These are phyloP conservation scores for Byssochlamys sp. DNA, from an alignment of 2,329 filamentous ascomycete species.

Conservation along the genomic window DNA sequence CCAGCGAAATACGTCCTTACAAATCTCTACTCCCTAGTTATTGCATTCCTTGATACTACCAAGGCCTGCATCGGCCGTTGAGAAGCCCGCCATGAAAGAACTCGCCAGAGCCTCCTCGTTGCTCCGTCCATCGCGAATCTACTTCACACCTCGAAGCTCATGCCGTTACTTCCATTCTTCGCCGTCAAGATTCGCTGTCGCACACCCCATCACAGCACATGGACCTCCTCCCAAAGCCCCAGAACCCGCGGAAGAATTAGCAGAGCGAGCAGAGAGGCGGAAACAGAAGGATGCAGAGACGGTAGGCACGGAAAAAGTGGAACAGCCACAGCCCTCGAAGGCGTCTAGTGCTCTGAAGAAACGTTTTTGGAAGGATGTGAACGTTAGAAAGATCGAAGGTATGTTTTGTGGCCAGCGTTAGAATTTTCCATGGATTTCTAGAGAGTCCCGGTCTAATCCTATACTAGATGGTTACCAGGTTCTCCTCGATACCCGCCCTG, in stretches of 20 bases:
- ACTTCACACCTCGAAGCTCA: constrained; percentile 8
- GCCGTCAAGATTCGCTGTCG: constrained; percentile 39
- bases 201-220: constrained; percentile 49
- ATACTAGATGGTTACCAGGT: constrained; percentile 49
- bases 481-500: constrained; percentile 65
- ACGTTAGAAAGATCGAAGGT: constrained; percentile 60
- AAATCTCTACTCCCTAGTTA: neutral
- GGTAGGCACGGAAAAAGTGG: constrained; percentile 37
- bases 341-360: constrained; percentile 45
- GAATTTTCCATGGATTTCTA: neutral
- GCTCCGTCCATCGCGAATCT: constrained; percentile 12
- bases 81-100: constrained; percentile 11
- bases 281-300: constrained; percentile 40
- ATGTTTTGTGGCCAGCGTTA: constrained; percentile 6
- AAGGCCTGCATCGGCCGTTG: neutral
- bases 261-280: constrained; percentile 40
- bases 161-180: constrained; percentile 27
- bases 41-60: neutral
- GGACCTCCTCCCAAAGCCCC: constrained; percentile 53
- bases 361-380: constrained; percentile 82
- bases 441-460: neutral
- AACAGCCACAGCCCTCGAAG: constrained; percentile 27
- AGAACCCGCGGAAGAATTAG: constrained; percentile 39
- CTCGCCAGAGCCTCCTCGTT: constrained; percentile 14
- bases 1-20: neutral